Evolutionary conservation across 257 asterid genomes (phyloP).

Genomic region (Solanum rostratum): DNA sequence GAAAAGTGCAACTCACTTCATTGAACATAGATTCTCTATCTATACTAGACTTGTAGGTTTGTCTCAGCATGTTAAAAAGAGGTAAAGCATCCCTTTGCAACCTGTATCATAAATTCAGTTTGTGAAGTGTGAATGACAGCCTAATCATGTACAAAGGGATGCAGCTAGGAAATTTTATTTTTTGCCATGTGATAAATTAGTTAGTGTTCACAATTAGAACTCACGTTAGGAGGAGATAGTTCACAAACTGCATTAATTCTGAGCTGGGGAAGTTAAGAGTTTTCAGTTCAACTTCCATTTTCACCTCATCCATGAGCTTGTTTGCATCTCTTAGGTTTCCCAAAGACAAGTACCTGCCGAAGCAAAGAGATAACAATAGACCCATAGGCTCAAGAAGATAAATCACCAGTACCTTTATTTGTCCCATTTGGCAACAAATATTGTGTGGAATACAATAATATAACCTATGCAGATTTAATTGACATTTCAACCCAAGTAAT

Average conservation of each 20-base stretch:
- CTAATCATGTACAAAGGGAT: not conserved
- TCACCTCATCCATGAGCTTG: conserved; percentile 64
- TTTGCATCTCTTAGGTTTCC: conserved; percentile 98
- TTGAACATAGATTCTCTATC: conserved; percentile 61
- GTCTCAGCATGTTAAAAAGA: conserved; percentile 72
- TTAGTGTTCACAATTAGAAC: conserved; percentile 2
- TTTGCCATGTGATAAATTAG: not conserved
- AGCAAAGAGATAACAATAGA: not conserved
- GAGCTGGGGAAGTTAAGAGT: conserved; percentile 61
- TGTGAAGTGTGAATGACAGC: not conserved
- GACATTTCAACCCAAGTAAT: not conserved
- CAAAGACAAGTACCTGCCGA: conserved; percentile 62
- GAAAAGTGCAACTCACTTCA: conserved; percentile 34
- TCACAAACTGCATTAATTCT: conserved; percentile 63
- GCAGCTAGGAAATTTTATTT: not conserved
- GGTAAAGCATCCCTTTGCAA: conserved; percentile 93
- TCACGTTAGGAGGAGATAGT: conserved; percentile 76
- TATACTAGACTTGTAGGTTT: conserved; percentile 50
- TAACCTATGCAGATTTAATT: not conserved
- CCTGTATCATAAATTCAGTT: conserved; percentile 29
- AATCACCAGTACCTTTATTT: too few species aligned
- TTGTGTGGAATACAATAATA: not conserved
- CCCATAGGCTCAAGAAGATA: not conserved
- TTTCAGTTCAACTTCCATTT: conserved; percentile 50
- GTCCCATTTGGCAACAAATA: not conserved